Evolutionary conservation across 169 alveolate genomes (phyloP).

Genomic region (Babesia bovis): DNA sequence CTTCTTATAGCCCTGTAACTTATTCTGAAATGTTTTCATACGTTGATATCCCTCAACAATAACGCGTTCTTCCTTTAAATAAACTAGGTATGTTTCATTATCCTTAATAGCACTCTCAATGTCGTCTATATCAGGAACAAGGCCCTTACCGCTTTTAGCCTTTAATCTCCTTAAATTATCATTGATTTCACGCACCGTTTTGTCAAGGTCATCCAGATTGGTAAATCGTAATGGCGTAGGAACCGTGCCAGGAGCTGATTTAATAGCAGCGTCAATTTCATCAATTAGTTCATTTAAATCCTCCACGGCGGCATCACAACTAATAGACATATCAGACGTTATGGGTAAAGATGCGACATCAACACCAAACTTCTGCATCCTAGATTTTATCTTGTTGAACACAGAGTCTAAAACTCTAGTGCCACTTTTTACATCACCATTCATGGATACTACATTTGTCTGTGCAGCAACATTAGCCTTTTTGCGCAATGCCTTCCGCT

Average conservation of each 20-base stretch:
- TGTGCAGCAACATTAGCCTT: slow-evolving; percentile 7
- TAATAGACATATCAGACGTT: neutral
- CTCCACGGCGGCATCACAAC: slow-evolving; percentile 17
- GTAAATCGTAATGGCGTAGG: slow-evolving; percentile 35
- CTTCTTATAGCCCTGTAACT: slow-evolving; percentile 25
- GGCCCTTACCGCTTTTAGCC: slow-evolving; percentile 23
- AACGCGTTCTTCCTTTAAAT: slow-evolving; percentile 40
- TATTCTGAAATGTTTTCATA: slow-evolving; percentile 31
- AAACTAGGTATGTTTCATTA: slow-evolving; percentile 38
- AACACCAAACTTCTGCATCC: slow-evolving; percentile 36
- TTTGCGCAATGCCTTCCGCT: slow-evolving; percentile 52
- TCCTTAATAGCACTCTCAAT: slow-evolving; percentile 35
- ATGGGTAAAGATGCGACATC: slow-evolving; percentile 12
- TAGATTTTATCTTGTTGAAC: slow-evolving; percentile 16
- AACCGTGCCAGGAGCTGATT: slow-evolving; percentile 13
- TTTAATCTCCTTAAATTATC: slow-evolving; percentile 33
- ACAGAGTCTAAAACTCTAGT: slow-evolving; percentile 1
- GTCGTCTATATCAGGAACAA: slow-evolving; percentile 14
- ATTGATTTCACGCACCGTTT: slow-evolving; percentile 26
- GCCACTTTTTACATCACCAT: neutral
- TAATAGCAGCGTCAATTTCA: slow-evolving; percentile 35
- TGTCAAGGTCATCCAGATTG: slow-evolving; percentile 48
- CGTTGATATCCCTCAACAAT: slow-evolving; percentile 38
- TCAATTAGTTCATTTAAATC: slow-evolving; percentile 23
- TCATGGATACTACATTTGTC: slow-evolving; percentile 1